Conservation (phyloP, 306 rosid genomes). For the Cicer cuneatum region DNA sequence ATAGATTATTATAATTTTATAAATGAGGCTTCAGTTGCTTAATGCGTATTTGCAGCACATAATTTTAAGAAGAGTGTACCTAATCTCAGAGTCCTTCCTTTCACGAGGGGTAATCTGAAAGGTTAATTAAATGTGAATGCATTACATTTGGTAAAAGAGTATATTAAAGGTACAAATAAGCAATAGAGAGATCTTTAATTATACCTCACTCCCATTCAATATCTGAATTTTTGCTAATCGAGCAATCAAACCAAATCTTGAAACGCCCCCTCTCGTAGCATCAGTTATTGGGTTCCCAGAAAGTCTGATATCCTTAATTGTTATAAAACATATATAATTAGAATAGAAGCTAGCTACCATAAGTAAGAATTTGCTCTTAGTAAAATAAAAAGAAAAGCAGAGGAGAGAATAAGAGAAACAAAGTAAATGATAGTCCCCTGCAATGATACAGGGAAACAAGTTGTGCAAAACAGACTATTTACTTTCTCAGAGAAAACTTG, state of each 20-base stretch:
- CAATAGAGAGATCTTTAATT: conserved; percentile 33
- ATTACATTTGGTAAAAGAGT: conserved; percentile 24
- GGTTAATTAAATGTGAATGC: conserved; percentile 36
- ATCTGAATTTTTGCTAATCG: conserved; percentile 75
- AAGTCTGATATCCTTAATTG: conserved; percentile 78
- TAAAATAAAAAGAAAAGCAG: conserved; percentile 4
- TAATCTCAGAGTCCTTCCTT: conserved; percentile 95
- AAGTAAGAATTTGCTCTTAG: conserved; percentile 27
- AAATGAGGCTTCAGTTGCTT: neutral
- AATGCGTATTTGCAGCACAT: neutral
- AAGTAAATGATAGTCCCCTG: conserved; percentile 14
- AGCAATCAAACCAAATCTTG: conserved; percentile 83
- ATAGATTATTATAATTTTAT: neutral
- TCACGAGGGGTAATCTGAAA: conserved; percentile 80
- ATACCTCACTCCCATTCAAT: conserved; percentile 93
- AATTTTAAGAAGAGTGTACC: conserved; percentile 54
- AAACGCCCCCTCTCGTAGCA: conserved; percentile 70
- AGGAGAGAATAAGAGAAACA: conserved; percentile 1
- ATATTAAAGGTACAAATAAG: conserved; percentile 29
- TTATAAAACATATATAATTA: conserved; percentile 44
- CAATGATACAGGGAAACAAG: conserved; percentile 24
- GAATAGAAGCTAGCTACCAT: conserved; percentile 37
- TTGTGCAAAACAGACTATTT: conserved; percentile 9
- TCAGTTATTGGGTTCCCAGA: conserved; percentile 88
- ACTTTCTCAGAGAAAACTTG: conserved; percentile 38